Evolutionary conservation across 2,329 filamentous ascomycete genomes (phyloP).

Genomic region (Emergomyces africanus): DNA sequence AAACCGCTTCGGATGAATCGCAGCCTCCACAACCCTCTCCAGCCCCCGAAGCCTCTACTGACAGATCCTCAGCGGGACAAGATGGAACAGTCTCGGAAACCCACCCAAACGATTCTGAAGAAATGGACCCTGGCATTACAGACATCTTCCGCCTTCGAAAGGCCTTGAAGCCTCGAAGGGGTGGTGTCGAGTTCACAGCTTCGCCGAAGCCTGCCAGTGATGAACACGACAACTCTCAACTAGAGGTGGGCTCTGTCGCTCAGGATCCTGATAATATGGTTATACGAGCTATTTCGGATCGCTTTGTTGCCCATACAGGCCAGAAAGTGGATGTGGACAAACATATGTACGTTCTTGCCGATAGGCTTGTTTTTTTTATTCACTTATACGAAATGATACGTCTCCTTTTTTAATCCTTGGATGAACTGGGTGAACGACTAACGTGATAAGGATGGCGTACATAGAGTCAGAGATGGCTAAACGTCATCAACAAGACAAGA

Average conservation of each 20-base stretch:
- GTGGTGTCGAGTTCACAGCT: slow-evolving; percentile 35
- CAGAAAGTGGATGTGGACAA: slow-evolving; percentile 46
- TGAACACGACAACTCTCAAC: slow-evolving; percentile 11
- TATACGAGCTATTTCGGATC: slow-evolving; percentile 32
- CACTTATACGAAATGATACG: background rate
- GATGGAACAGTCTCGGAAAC: slow-evolving; percentile 1
- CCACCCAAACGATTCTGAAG: background rate
- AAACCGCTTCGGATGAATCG: slow-evolving; percentile 10
- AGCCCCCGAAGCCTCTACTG: background rate
- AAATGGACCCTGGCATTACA: slow-evolving; percentile 14
- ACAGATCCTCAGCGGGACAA: background rate
- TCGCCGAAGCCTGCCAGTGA: slow-evolving; percentile 14
- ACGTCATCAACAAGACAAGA: slow-evolving; percentile 14
- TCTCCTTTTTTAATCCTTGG: slow-evolving; percentile 6
- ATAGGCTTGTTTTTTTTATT: background rate
- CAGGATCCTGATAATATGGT: slow-evolving; percentile 23
- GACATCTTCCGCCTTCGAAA: slow-evolving; percentile 29
- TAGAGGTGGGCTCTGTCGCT: slow-evolving; percentile 16
- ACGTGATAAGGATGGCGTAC: slow-evolving; percentile 53
- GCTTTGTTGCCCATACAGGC: slow-evolving; percentile 48
- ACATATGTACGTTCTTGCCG: slow-evolving; percentile 45
- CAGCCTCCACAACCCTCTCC: background rate
- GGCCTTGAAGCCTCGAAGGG: slow-evolving; percentile 24
- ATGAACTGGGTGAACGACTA: slow-evolving; percentile 27
- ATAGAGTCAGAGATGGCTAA: slow-evolving; percentile 55